phyloP scores from a whole-genome alignment of 2,329 filamentous ascomycete species.

The Pestalotiopsis sp. region DNA sequence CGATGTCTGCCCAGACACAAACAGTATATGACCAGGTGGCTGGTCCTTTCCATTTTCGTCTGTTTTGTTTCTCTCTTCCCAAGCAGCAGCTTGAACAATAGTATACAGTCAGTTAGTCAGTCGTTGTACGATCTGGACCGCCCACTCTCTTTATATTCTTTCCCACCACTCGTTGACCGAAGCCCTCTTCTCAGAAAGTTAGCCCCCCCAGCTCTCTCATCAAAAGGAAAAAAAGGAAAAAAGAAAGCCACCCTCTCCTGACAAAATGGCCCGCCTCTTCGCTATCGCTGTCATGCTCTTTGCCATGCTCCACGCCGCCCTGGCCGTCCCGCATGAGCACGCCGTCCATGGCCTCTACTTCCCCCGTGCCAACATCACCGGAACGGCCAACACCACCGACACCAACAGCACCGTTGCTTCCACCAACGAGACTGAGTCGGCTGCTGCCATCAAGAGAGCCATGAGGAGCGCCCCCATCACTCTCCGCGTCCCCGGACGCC shows the following conservation, averaged over 20 bases:
- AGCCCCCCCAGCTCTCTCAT: background rate
- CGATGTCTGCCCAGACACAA: background rate
- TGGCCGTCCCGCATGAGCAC: constrained; percentile 1
- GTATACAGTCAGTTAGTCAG: background rate
- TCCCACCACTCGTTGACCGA: background rate
- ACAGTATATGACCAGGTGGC: background rate
- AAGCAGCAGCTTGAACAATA: background rate
- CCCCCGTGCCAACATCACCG: background rate
- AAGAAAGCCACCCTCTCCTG: background rate
- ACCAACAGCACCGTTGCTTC: background rate
- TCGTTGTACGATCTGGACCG: background rate
- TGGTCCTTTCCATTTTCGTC: background rate
- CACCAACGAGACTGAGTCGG: background rate
- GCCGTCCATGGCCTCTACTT: background rate
- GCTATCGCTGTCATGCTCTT: constrained; percentile 2
- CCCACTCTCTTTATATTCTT: background rate
- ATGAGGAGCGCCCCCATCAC: background rate
- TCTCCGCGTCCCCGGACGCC: background rate
- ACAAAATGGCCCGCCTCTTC: constrained; percentile 5
- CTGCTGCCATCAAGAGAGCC: background rate
- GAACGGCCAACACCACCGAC: background rate
- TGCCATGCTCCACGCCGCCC: background rate
- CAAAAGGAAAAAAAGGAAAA: background rate
- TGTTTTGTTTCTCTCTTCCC: background rate
- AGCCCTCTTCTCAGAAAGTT: background rate